Evolutionary conservation across 2,329 filamentous ascomycete species (phyloP).

Genomic region (Penicillium hesseltinei): DNA sequence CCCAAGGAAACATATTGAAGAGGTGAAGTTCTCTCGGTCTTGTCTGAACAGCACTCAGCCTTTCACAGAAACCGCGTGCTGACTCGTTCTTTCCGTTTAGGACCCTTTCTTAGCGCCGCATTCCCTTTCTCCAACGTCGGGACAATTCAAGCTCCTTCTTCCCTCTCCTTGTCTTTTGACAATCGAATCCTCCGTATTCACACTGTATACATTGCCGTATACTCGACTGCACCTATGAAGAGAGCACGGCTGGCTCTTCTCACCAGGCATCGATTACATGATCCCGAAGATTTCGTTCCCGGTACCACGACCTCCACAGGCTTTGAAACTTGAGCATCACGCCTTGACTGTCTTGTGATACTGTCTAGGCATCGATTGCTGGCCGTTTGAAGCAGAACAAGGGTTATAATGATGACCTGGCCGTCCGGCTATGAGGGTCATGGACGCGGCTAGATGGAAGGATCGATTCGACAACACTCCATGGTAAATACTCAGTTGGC

Average conservation of each 20-base stretch:
- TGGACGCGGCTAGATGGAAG: background rate
- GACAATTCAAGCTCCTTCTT: background rate
- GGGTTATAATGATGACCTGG: background rate
- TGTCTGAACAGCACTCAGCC: background rate
- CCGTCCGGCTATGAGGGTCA: background rate
- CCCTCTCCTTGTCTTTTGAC: background rate
- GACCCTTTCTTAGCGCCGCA: background rate
- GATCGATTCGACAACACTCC: background rate
- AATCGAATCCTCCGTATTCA: background rate
- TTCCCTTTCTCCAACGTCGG: background rate
- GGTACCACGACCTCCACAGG: too few species aligned
- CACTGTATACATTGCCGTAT: background rate
- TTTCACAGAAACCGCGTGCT: background rate
- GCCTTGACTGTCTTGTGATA: background rate
- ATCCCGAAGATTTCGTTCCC: background rate
- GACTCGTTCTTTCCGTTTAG: background rate
- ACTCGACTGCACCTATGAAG: background rate
- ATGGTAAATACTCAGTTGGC: background rate
- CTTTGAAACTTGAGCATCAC: background rate
- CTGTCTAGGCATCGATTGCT: too few species aligned
- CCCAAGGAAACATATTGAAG: background rate
- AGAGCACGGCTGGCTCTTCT: background rate
- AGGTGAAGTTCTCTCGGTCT: background rate
- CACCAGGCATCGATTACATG: background rate
- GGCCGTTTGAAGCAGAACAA: background rate